These are phyloP conservation scores for Trypanosoma scelopori DNA, from an alignment of 208 protist species.

Conservation along the genomic window DNA sequence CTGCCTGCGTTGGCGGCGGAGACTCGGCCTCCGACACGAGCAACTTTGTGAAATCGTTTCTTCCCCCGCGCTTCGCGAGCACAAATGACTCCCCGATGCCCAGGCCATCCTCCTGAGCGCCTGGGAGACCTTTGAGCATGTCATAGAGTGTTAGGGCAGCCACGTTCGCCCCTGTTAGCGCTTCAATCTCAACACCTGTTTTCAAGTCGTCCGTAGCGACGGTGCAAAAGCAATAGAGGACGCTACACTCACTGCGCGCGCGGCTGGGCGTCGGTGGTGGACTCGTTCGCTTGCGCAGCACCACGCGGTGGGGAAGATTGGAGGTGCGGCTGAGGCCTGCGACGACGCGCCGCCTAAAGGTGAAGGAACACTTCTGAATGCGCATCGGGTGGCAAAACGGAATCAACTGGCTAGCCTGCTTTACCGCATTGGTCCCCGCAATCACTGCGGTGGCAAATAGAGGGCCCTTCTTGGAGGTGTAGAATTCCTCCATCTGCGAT, in stretches of 20 bases:
- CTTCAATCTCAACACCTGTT: conserved; percentile 97
- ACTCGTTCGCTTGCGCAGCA: conserved; percentile 57
- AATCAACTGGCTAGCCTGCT: conserved; percentile 90
- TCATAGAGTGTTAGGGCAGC: conserved; percentile 89
- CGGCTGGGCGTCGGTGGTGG: conserved; percentile 34
- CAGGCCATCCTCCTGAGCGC: conserved; percentile 83
- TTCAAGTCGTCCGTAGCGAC: conserved; percentile 80
- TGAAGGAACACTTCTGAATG: conserved; percentile 89
- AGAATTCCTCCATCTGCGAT: conserved; percentile 83
- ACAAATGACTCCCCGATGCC: conserved; percentile 80
- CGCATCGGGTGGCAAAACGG: conserved; percentile 95
- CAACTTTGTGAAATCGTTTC: conserved; percentile 83
- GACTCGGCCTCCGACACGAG: conserved; percentile 74
- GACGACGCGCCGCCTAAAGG: conserved; percentile 70
- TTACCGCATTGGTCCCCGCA: conserved; percentile 93
- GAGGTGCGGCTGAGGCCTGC: conserved; percentile 35
- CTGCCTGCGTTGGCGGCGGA: conserved; percentile 3
- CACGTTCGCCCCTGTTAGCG: conserved; percentile 90
- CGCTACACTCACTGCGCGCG: conserved; percentile 52
- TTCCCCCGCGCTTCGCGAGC: conserved; percentile 72
- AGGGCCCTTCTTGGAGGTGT: conserved; percentile 80
- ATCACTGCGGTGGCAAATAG: conserved; percentile 87
- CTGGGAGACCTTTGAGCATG: conserved; percentile 75
- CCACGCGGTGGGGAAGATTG: conserved; percentile 76
- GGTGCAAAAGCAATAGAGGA: conserved; percentile 88